Evolutionary conservation across 2,329 filamentous ascomycete genomes (phyloP).

Genomic region (Aureobasidium uvarum): DNA sequence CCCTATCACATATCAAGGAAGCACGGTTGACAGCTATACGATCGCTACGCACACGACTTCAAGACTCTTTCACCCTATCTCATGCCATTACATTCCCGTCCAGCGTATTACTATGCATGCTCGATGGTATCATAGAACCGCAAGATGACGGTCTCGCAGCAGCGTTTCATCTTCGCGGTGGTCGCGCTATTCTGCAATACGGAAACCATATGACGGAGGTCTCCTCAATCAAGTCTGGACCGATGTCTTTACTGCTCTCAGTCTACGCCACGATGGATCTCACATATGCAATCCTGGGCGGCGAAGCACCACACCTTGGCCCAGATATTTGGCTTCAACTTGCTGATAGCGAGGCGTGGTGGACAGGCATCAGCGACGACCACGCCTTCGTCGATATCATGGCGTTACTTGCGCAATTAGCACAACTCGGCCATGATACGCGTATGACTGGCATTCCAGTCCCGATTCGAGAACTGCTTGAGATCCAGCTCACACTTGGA

Average conservation of each 20-base stretch:
- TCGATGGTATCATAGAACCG: slow-evolving; percentile 10
- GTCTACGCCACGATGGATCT: slow-evolving; percentile 16
- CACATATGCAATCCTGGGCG: slow-evolving; percentile 3
- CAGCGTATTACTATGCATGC: slow-evolving; percentile 6
- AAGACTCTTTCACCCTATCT: slow-evolving; percentile 1
- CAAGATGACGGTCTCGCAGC: slow-evolving; percentile 9
- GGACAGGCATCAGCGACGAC: slow-evolving; percentile 7
- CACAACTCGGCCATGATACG: slow-evolving; percentile 3
- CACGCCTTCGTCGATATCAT: slow-evolving; percentile 16
- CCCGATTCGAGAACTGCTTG: not conserved
- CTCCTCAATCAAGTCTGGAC: not conserved
- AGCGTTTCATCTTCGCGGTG: slow-evolving; percentile 9
- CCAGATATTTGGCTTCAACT: slow-evolving; percentile 11
- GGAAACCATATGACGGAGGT: slow-evolving; percentile 6
- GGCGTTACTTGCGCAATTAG: slow-evolving; percentile 11
- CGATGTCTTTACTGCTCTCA: slow-evolving; percentile 6
- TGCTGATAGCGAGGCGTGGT: slow-evolving; percentile 4
- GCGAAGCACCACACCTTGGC: slow-evolving; percentile 7
- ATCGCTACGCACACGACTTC: not conserved
- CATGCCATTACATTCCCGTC: slow-evolving; percentile 5
- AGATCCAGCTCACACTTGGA: slow-evolving; percentile 7
- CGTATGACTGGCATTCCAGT: not conserved
- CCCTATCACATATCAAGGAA: slow-evolving; percentile 3
- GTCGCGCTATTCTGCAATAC: slow-evolving; percentile 10
- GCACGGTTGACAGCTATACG: slow-evolving; percentile 15